Evolutionary conservation across 148 eudicot species (phyloP), one percentile per base, ranked within the genome.

Genomic region (Simmondsia chinensis): DNA sequence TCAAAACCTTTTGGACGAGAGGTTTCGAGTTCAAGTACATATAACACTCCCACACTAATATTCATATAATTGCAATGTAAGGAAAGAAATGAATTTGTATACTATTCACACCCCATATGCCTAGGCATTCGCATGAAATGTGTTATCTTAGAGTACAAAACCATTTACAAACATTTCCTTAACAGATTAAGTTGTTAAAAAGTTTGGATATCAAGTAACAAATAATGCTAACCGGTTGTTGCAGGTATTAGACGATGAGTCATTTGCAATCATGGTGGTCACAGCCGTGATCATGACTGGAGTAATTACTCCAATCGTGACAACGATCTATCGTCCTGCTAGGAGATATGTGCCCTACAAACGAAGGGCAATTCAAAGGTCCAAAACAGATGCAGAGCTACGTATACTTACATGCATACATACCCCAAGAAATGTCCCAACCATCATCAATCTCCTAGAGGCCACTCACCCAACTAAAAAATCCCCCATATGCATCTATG

Each of bases 221-320:
- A n/a, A n/a, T n/a, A n/a, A n/a, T n/a, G n/a, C n/a, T n/a, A n/a
- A n/a, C n/a, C n/a, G n/a, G n/a, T 41, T 10, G 7, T 42, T 67
- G 53, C 54, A 84, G 94, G 83, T 86, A 1, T 41, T 82, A 11
- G 85, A 91, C 48, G 89, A 77, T 20, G 61, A 61, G 33, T 62
- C 95, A 29, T 86, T 79, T 52, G 69, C 99, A 7, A 68, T 91
- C 33, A 74, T 91, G 87, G 78, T 91, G 30, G 33, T 80, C n/a
- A 73, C 77, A 2, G 75, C 94, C 0, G 47, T 82, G n/a, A 28
- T 77, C 25, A 85, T 82, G 77, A 85, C 95, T 0, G 64, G 76
- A 9, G 39, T 74, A n/a, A 73, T 80, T 38, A 54, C 66, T 0
- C 99, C 99, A 3, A 23, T 73, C 0, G 94, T 91, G 19, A 74